Evolutionary conservation across 768 basidiomycete species (phyloP), one percentile per base, ranked within the genome.

Genomic region (Boletus speciosus): DNA sequence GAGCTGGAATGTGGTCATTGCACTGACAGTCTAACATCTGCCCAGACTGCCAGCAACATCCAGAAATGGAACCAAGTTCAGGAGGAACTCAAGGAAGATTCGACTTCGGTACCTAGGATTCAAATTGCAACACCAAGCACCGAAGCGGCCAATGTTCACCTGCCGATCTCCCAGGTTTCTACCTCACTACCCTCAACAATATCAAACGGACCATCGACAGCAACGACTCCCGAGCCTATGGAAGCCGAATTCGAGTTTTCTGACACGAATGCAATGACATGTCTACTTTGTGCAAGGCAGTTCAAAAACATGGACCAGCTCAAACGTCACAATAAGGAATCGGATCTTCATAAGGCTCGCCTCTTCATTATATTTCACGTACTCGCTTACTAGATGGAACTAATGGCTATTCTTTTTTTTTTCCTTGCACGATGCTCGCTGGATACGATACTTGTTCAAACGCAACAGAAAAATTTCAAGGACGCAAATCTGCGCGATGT

Each of bases 11-110:
- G 11, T 47, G 6, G 7, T 42, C 19, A 14, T 45, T 31, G 15
- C 21, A 9, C 19, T 23, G 8, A 16, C 45, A n/a, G 47, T 32
- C n/a, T 62, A 41, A 58, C 49, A 27, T 54, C 15, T 45, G 8
- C 49, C 39, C 66, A 97, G 92, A 90, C 85, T 42, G 89, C 82
- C 46, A 89, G 81, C 69, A 93, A 94, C 64, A 98, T 99, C 66
- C 86, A 81, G 64, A 98, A 98, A 68, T 99, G 96, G 97, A 98
- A 95, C 67, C 88, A 87, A 74, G 91, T 95, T 10, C 92, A 96
- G 71, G 88, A 87, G 71, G 95, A 93, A 64, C 78, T 97, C 47
- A 81, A 80, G 35, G 77, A 81, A 55, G 71, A 76, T 40, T 52
- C 73, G 32, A 66, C 63, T 55, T 42, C 65, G 47, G 65, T 54